Percentiles rank a stretch among this genome's conserved stretches.
Conservation (phyloP, 2,329 filamentous ascomycete genomes). For the Thelonectria olida region DNA sequence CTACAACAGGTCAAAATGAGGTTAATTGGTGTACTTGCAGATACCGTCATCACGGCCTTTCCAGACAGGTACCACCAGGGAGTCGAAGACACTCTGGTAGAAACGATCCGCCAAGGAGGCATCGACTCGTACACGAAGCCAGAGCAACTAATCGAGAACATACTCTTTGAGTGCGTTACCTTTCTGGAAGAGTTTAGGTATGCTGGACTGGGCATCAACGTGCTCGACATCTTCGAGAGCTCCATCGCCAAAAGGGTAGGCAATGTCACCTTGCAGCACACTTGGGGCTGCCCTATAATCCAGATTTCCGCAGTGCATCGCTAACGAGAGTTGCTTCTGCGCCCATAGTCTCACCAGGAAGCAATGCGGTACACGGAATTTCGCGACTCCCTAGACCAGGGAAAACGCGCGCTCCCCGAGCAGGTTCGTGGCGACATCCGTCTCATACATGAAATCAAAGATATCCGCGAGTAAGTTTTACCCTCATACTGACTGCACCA, state of each 20-base stretch:
- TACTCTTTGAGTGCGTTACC: constrained; percentile 15
- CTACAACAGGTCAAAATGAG: neutral
- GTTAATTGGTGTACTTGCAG: no score
- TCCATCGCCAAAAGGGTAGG: constrained; percentile 18
- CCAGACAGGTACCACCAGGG: constrained; percentile 17
- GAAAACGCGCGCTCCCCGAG: neutral
- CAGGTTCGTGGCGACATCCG: constrained; percentile 1
- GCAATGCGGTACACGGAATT: neutral
- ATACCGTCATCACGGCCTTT: constrained; percentile 25
- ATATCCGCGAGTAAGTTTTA: constrained; percentile 28
- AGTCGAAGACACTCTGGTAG: constrained; percentile 22
- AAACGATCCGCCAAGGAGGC: constrained; percentile 26
- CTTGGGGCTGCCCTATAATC: no score
- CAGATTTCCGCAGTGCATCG: neutral
- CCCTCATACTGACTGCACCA: no score
- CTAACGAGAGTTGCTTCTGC: neutral
- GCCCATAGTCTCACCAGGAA: neutral
- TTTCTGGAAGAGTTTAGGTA: constrained; percentile 26
- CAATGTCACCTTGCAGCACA: neutral
- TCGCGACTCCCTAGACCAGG: neutral
- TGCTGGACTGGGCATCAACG: constrained; percentile 23
- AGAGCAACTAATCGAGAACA: constrained; percentile 21
- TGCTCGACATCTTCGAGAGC: constrained; percentile 26
- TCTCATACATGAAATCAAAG: constrained; percentile 15
- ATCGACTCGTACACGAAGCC: constrained; percentile 7